Evolutionary conservation across 1,139 yeast species (phyloP), one percentile per base, ranked within the genome.

Genomic region (Taphrina wiesneri): DNA sequence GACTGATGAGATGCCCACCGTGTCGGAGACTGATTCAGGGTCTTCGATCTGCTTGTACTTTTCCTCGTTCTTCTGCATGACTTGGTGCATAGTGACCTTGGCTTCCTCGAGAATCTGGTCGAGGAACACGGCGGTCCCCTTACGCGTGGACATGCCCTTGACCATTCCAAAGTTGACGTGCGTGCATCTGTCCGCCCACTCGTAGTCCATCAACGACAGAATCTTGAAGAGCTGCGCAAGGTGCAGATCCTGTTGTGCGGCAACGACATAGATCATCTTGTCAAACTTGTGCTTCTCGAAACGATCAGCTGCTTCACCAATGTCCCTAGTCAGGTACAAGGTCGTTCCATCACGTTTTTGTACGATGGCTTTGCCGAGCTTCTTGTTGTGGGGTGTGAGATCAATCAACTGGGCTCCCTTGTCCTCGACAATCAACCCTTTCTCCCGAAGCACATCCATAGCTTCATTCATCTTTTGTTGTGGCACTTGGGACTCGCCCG

Each of bases 111-210:
- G 82, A 72, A 95, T 95, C 75, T 86, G 88, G 78, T 93, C 97
- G 75, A 95, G 83, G 83, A 95, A 95, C 15, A 95, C 99, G 70
- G 95, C 99, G 49, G 97, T 95, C 72, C 99, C 99, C 79, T 87
- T 90, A 82, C 99, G 87, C 69, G 99, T 93, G 41, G 96, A 88
- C 99, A 95, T 95, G 73, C 99, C 99, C 75, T 86, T 89, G 66
- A 95, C 99, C 96, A 95, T 88, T 78, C 99, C 99, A 74, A 91
- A 95, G 79, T 89, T 93, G 73, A 95, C 85, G 77, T 91, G 98
- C 72, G 82, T 83, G 74, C 93, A 81, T 67, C 82, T 82, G 71
- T 84, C 80, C 56, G 97, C 92, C 97, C 97, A 95, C 69, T 85
- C 88, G 75, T 83, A 86, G 51, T 91, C 98, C 88, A 93, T 85